These are phyloP conservation scores for Persicaria tinctoria DNA, from an alignment of 148 eudicot genomes.

Conservation along the genomic window DNA sequence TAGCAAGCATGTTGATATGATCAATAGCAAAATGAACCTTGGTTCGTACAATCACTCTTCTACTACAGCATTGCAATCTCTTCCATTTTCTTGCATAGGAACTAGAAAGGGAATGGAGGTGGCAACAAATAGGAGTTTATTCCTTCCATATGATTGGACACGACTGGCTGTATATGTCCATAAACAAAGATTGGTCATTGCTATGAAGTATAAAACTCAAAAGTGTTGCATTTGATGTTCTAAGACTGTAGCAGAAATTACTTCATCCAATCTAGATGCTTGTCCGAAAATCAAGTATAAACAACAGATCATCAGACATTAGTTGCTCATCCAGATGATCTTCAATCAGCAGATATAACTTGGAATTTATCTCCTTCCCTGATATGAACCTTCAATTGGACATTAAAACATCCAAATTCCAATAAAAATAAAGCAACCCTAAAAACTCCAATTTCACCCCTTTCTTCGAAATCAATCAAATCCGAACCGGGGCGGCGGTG, in stretches of 20 bases:
- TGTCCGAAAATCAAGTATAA: background rate
- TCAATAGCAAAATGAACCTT: no score
- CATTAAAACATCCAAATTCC: background rate
- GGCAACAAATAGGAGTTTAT: slow-evolving; percentile 32
- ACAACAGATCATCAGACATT: no score
- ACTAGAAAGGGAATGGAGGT: slow-evolving; percentile 33
- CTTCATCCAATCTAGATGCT: background rate
- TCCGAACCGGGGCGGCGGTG: background rate
- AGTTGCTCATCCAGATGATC: background rate
- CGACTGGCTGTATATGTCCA: slow-evolving; percentile 19
- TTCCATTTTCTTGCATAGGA: slow-evolving; percentile 19
- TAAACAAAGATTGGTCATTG: slow-evolving; percentile 2
- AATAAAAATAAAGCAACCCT: background rate
- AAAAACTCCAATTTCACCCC: background rate
- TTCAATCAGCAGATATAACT: background rate
- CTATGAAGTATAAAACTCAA: background rate
- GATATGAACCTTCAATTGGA: background rate
- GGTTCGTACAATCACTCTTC: slow-evolving; percentile 35
- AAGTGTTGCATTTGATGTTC: background rate
- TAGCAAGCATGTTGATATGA: no score
- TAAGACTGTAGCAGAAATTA: background rate
- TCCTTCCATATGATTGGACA: slow-evolving; percentile 33
- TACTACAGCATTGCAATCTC: slow-evolving; percentile 25
- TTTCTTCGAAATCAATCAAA: background rate
- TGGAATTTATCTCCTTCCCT: background rate